Base-by-base conservation (phyloP, 371 early-diverging fungal species). In the Rhizopus arrhizus region DNA sequence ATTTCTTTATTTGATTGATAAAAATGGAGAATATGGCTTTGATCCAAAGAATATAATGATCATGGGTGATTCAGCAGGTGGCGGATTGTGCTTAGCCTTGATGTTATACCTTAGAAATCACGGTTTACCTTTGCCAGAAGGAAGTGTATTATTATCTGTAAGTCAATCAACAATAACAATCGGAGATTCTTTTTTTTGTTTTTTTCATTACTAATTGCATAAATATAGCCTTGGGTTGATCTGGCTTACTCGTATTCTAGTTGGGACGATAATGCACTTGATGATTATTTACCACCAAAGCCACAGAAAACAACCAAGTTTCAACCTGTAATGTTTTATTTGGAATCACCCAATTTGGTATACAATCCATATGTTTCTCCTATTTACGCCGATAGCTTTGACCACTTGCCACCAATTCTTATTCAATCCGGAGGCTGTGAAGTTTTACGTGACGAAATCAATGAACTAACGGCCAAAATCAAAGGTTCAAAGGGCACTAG, bases 61-160 rank as follows among this genome's bases (percentile, higher is more conserved):
- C 22, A 72, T 81, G 59, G 93, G 92, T 4, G 93, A 91, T 64
- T 86, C 86, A 31, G 91, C 92, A 4, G 91, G 91, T 10, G 86
- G 87, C 12, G 77, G 80, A 16, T 70, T 51, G 52, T 70, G 54
- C 5, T 72, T 61, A 65, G 69, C 56, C 33, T 74, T 66, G 45
- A 73, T 77, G 59, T 32, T 58, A 52, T 74, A 62, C 51, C 74
- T 72, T 65, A 73, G 63, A 58, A 74, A 78, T 58, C 74, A 73
- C n/a, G 67, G 66, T 11, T 61, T 69, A 11, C 74, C 71, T 6
- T 57, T 71, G 52, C 76, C 74, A 15, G 74, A 59, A 34, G 60
- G 72, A 8, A 50, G 45, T 12, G 31, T 68, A 10, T 15, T 59
- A 33, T 45, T 67, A 12, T 55, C 65, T 40, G 48, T 68, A 47